phyloP scores from a whole-genome alignment of 108 stramenopile genomes.

The Schizochytrium sp. region DNA sequence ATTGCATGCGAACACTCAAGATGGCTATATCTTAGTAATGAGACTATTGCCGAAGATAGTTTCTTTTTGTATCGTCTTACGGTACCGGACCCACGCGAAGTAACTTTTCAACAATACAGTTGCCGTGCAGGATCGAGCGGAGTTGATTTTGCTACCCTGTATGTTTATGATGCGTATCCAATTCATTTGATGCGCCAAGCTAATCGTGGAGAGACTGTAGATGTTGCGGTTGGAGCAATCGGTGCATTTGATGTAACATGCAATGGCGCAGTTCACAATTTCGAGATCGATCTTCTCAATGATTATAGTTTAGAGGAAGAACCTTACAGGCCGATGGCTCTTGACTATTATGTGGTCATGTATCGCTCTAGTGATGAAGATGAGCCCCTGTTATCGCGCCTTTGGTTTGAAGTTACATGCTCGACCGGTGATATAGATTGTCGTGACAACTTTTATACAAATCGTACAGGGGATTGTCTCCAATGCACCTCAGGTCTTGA shows the following conservation, averaged over 20 bases:
- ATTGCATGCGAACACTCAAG: not conserved
- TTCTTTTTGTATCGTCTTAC: not conserved
- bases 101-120: not conserved
- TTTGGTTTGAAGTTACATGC: not conserved
- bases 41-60: not conserved
- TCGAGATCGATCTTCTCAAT: not conserved
- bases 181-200: constrained; percentile 10
- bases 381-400: not conserved
- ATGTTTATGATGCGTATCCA: constrained; percentile 12
- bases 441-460: not conserved
- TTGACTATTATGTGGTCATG: constrained; percentile 9
- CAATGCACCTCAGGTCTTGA: not conserved
- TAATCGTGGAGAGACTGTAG: not conserved
- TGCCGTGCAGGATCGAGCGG: not conserved
- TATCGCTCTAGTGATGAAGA: not conserved
- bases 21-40: not conserved
- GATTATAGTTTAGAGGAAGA: not conserved
- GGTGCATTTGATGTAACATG: not conserved
- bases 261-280: not conserved
- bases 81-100: not conserved
- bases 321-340: not conserved
- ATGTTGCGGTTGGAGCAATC: not conserved
- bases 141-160: not conserved
- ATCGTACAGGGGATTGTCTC: not conserved
- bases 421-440: not conserved